phyloP scores from a whole-genome alignment of 352 stramenopile species.

The Stephanocyclus meneghinianus region DNA sequence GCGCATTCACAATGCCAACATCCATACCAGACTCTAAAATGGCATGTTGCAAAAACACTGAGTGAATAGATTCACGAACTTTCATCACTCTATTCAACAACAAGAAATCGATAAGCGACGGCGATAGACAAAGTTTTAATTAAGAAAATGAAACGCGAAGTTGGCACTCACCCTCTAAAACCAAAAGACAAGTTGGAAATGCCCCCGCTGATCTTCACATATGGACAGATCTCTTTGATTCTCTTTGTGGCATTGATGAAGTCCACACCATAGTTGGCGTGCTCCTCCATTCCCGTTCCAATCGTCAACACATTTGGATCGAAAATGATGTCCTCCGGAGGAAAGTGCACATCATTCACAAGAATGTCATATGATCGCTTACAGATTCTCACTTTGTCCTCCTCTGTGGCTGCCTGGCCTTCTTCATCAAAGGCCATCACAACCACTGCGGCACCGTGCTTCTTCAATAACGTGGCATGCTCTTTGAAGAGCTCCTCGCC shows the following conservation, averaged over 20 bases:
- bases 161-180: slow-evolving; percentile 86
- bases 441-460: slow-evolving; percentile 92
- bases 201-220: slow-evolving; percentile 93
- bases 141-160: slow-evolving; percentile 85
- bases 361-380: slow-evolving; percentile 98
- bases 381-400: slow-evolving; percentile 96
- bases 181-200: slow-evolving; percentile 97
- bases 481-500: slow-evolving; percentile 94
- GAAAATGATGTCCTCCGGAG: slow-evolving; percentile 97
- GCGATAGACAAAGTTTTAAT: no score
- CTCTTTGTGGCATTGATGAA: slow-evolving; percentile 93
- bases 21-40: slow-evolving; percentile 94
- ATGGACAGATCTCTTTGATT: slow-evolving; percentile 95
- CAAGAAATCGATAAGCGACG: background rate
- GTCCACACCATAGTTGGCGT: slow-evolving; percentile 96
- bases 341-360: slow-evolving; percentile 91
- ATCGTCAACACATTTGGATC: slow-evolving; percentile 97
- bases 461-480: slow-evolving; percentile 92
- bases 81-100: slow-evolving; percentile 86
- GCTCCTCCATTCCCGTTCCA: slow-evolving; percentile 95
- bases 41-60: slow-evolving; percentile 94
- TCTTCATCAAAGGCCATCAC: slow-evolving; percentile 98
- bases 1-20: slow-evolving; percentile 97
- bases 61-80: slow-evolving; percentile 94
- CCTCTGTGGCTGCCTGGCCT: slow-evolving; percentile 91